These are phyloP conservation scores for Colletotrichum tropicale DNA, from an alignment of 2,329 filamentous ascomycete genomes.

Conservation along the genomic window DNA sequence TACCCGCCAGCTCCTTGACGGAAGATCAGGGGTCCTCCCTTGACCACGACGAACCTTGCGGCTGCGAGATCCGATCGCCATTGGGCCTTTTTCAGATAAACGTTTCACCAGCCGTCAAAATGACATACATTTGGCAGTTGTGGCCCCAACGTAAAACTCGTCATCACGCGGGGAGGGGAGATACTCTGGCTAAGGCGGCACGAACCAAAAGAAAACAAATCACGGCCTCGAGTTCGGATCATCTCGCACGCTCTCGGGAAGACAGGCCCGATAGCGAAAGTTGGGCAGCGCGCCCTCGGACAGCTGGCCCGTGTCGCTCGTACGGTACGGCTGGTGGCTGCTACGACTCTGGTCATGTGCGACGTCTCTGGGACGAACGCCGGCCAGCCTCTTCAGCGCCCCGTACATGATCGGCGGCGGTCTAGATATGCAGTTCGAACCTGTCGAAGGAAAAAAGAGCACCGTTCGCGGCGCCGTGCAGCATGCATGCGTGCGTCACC, in stretches of 20 bases:
- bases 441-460: background rate
- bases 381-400: background rate
- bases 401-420: background rate
- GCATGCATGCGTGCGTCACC: slow-evolving; percentile 2
- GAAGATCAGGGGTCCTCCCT: slow-evolving; percentile 2
- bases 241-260: background rate
- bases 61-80: background rate
- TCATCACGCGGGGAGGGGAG: background rate
- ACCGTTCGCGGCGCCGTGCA: slow-evolving; percentile 5
- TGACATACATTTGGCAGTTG: background rate
- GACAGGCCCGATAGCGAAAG: background rate
- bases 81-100: background rate
- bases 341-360: background rate
- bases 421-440: background rate
- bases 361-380: background rate
- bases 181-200: background rate
- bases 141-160: background rate
- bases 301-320: background rate
- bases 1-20: background rate
- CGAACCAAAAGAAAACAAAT: background rate
- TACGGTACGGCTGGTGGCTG: background rate
- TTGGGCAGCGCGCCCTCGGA: background rate
- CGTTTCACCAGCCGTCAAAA: background rate
- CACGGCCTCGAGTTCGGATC: background rate
- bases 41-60: background rate